Evolutionary conservation across 805 yeast species (phyloP).

Genomic region (Myxozyma sirexii): DNA sequence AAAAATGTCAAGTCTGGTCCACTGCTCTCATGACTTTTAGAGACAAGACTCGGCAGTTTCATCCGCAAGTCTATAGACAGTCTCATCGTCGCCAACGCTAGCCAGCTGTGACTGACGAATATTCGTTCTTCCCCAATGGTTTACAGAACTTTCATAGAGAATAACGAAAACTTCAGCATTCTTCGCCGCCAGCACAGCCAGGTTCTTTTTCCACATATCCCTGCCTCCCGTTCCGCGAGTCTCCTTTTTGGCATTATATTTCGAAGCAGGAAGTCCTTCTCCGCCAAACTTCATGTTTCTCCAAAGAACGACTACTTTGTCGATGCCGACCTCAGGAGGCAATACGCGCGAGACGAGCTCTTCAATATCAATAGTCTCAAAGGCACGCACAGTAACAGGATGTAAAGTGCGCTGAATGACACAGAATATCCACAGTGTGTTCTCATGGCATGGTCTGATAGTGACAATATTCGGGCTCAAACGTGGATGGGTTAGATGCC

Average conservation of each 20-base stretch:
- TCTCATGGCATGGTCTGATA: slow-evolving; percentile 32
- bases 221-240: slow-evolving; percentile 33
- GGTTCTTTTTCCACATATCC: slow-evolving; percentile 32
- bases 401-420: slow-evolving; percentile 32
- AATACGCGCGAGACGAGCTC: slow-evolving; percentile 28
- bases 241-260: slow-evolving; percentile 30
- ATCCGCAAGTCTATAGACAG: background rate
- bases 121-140: slow-evolving; percentile 4
- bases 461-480: slow-evolving; percentile 34
- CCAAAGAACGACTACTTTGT: slow-evolving; percentile 30
- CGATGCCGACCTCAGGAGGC: slow-evolving; percentile 32
- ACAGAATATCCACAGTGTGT: slow-evolving; percentile 33
- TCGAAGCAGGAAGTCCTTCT: slow-evolving; percentile 16
- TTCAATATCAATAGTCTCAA: slow-evolving; percentile 33
- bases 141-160: slow-evolving; percentile 19
- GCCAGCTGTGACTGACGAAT: background rate
- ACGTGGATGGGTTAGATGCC: slow-evolving; percentile 32
- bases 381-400: slow-evolving; percentile 34
- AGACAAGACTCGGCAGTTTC: too few species aligned
- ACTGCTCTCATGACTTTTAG: too few species aligned
- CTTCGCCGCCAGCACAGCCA: slow-evolving; percentile 32
- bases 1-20: too few species aligned
- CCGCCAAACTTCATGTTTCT: slow-evolving; percentile 35
- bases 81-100: background rate
- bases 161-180: slow-evolving; percentile 34